Evolutionary conservation across 495 filamentous ascomycete species (phyloP).

Genomic region (Hyphodiscus hymeniophilus): DNA sequence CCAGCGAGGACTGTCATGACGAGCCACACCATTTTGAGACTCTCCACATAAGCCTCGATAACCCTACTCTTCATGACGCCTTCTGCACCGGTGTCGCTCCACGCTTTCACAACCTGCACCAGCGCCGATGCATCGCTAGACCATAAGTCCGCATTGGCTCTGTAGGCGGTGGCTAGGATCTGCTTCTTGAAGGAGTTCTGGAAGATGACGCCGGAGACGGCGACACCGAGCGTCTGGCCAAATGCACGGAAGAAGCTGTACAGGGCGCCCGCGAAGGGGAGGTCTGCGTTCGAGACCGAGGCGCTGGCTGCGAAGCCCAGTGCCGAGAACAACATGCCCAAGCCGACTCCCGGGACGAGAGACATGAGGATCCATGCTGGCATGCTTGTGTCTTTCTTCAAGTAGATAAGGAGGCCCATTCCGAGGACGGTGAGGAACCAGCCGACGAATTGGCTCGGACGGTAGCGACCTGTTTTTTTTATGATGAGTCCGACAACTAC

Average conservation of each 20-base stretch:
- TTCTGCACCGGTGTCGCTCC: slow-evolving; percentile 31
- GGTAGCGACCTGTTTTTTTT: slow-evolving; percentile 34
- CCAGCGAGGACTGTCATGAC: slow-evolving; percentile 31
- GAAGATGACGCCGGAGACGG: slow-evolving; percentile 47
- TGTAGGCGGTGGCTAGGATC: slow-evolving; percentile 34
- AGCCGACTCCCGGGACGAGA: slow-evolving; percentile 41
- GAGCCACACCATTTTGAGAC: slow-evolving; percentile 48
- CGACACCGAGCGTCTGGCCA: slow-evolving; percentile 41
- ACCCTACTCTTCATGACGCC: slow-evolving; percentile 31
- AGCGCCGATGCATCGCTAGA: slow-evolving; percentile 49
- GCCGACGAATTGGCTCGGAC: slow-evolving; percentile 39
- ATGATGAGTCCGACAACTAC: slow-evolving; percentile 41
- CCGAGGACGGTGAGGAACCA: slow-evolving; percentile 41
- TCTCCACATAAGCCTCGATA: slow-evolving; percentile 46
- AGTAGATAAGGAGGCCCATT: slow-evolving; percentile 41
- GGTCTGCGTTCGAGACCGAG: slow-evolving; percentile 32
- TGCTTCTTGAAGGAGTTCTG: slow-evolving; percentile 47
- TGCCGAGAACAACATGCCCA: slow-evolving; percentile 42
- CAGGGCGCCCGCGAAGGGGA: slow-evolving; percentile 50
- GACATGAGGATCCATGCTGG: slow-evolving; percentile 44
- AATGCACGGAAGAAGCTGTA: slow-evolving; percentile 51
- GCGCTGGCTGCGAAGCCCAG: slow-evolving; percentile 42
- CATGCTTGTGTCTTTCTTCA: slow-evolving; percentile 37
- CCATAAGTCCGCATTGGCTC: slow-evolving; percentile 34
- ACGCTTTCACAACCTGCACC: slow-evolving; percentile 48